Evolutionary conservation across 2,329 filamentous ascomycete genomes (phyloP).

Genomic region (Pseudofabraea citricarpa): DNA sequence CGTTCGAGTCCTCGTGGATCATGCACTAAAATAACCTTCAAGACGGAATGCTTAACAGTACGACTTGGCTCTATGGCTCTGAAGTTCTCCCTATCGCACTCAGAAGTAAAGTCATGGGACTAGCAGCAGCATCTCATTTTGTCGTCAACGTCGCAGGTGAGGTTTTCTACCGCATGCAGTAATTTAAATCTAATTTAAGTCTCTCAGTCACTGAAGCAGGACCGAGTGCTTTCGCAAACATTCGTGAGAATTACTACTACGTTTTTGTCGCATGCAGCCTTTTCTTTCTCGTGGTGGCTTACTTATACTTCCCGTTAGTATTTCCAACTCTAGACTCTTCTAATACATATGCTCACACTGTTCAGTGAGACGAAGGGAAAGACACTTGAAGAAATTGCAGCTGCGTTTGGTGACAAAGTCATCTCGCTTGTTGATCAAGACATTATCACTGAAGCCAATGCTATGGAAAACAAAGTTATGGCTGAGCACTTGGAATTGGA

Average conservation of each 20-base stretch:
- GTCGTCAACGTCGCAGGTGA: slow-evolving; percentile 46
- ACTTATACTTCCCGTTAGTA: slow-evolving; percentile 46
- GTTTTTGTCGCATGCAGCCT: slow-evolving; percentile 49
- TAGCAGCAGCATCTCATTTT: slow-evolving; percentile 48
- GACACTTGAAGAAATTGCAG: slow-evolving; percentile 43
- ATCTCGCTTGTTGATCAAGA: too few species aligned
- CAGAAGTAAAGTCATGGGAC: slow-evolving; percentile 49
- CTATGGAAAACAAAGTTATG: too few species aligned
- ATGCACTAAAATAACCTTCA: background rate
- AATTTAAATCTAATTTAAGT: slow-evolving; percentile 3
- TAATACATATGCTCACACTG: background rate
- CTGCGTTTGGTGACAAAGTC: slow-evolving; percentile 43
- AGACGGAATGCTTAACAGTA: slow-evolving; percentile 48
- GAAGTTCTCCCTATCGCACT: slow-evolving; percentile 49
- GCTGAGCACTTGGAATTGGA: too few species aligned
- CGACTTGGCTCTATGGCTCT: slow-evolving; percentile 50
- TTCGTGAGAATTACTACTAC: slow-evolving; percentile 56
- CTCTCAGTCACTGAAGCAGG: slow-evolving; percentile 44
- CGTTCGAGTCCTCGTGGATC: slow-evolving; percentile 2
- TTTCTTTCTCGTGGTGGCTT: slow-evolving; percentile 47
- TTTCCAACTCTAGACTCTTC: background rate
- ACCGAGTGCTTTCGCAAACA: slow-evolving; percentile 50
- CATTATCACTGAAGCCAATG: too few species aligned
- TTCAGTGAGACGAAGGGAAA: slow-evolving; percentile 40
- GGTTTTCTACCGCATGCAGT: slow-evolving; percentile 9